Conservation (phyloP, 2,329 filamentous ascomycete species). For the Parasarocladium wereldwijsianum region DNA sequence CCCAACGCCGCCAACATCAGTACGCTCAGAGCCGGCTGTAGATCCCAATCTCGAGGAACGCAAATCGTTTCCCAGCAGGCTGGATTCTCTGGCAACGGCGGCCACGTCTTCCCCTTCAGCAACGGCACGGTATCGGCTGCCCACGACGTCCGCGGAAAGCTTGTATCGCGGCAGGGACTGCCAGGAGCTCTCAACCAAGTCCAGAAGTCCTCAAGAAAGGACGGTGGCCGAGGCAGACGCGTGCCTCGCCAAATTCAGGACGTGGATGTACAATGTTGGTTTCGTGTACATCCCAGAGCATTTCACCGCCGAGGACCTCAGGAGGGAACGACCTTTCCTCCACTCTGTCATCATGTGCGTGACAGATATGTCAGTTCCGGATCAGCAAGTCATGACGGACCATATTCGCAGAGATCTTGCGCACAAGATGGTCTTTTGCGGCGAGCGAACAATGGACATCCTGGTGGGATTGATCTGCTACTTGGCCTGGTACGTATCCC, state of each 20-base stretch:
- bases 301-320: constrained; percentile 23
- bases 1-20: constrained; percentile 5
- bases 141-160: too few species aligned
- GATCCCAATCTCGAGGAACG: too few species aligned
- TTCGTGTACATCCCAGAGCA: constrained; percentile 25
- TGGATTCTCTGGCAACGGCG: constrained; percentile 22
- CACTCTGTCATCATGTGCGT: constrained; percentile 34
- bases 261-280: constrained; percentile 26
- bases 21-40: too few species aligned
- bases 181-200: constrained; percentile 3
- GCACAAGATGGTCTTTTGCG: constrained; percentile 28
- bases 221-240: constrained; percentile 22
- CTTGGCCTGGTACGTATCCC: constrained; percentile 25
- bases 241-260: constrained; percentile 25
- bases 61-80: constrained; percentile 13
- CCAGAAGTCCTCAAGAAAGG: constrained; percentile 10
- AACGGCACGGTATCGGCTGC: constrained; percentile 7
- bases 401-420: constrained; percentile 28
- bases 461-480: constrained; percentile 33
- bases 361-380: constrained; percentile 24
- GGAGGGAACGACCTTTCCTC: constrained; percentile 27
- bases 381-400: constrained; percentile 24
- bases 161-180: too few species aligned
- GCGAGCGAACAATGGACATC: constrained; percentile 36
- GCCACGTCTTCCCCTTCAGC: constrained; percentile 16